Evolutionary conservation across 306 rosid species (phyloP).

Genomic region (Vicia faba): DNA sequence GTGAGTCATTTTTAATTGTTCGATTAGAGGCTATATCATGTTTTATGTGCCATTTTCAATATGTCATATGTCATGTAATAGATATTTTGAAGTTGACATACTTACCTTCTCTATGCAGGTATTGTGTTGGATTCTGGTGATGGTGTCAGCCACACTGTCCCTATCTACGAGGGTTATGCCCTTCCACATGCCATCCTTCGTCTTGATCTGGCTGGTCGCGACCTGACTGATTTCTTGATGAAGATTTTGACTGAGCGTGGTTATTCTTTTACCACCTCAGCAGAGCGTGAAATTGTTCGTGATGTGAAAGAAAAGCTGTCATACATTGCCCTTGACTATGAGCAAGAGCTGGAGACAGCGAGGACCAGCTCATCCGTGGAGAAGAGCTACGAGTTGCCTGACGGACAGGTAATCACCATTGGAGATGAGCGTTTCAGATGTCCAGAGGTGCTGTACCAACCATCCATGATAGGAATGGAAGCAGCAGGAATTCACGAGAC

Average conservation of each 20-base stretch:
- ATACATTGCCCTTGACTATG: slow-evolving; percentile 89
- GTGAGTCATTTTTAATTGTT: slow-evolving; percentile 50
- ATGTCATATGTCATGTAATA: no score
- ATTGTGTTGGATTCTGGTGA: slow-evolving; percentile 98
- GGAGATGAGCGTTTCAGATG: slow-evolving; percentile 99
- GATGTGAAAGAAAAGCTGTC: slow-evolving; percentile 95
- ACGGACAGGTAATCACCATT: slow-evolving; percentile 95
- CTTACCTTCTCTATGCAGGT: slow-evolving; percentile 53
- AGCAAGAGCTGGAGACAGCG: slow-evolving; percentile 87
- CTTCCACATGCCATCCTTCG: slow-evolving; percentile 99
- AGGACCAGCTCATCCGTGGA: slow-evolving; percentile 94
- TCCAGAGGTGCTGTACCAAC: slow-evolving; percentile 97
- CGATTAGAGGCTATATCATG: background rate
- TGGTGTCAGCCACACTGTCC: slow-evolving; percentile 99
- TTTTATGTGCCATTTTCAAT: background rate
- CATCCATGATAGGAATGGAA: slow-evolving; percentile 97
- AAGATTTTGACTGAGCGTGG: slow-evolving; percentile 97
- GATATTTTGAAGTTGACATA: background rate
- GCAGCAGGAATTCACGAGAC: slow-evolving; percentile 99
- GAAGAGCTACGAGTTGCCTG: slow-evolving; percentile 96
- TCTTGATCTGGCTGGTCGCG: slow-evolving; percentile 97
- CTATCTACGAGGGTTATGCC: slow-evolving; percentile 97
- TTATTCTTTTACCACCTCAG: slow-evolving; percentile 92
- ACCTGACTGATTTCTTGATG: slow-evolving; percentile 95
- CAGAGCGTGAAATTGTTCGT: slow-evolving; percentile 98